Evolutionary conservation across 306 rosid species (phyloP).

Genomic region (Castanea crenata): DNA sequence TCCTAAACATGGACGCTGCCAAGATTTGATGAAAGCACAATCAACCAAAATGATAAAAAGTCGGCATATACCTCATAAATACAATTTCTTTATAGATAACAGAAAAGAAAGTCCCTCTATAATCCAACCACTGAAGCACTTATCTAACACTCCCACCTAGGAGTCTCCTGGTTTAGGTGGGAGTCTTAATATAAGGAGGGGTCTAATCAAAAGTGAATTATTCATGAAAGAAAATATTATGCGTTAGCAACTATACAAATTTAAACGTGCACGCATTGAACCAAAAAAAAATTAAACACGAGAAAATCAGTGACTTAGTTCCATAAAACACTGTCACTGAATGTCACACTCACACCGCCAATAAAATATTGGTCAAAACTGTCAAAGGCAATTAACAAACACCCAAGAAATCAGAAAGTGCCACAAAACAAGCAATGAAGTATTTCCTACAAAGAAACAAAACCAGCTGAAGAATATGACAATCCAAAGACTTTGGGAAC

Average conservation of each 20-base stretch:
- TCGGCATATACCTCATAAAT: not conserved
- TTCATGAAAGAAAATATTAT: not conserved
- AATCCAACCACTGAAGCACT: slow-evolving; percentile 12
- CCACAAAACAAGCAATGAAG: not conserved
- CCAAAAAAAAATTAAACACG: not conserved
- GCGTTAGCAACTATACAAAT: slow-evolving; percentile 18
- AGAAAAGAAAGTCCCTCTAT: not conserved
- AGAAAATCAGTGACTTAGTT: not conserved
- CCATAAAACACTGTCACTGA: not conserved
- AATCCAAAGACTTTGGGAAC: not conserved
- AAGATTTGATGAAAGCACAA: slow-evolving; percentile 24
- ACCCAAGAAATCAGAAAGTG: not conserved
- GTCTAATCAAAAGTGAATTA: not conserved
- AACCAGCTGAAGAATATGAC: not conserved
- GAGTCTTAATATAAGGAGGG: slow-evolving; percentile 13
- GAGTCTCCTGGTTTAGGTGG: not conserved
- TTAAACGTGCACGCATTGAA: slow-evolving; percentile 32
- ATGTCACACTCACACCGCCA: not conserved
- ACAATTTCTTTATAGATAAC: not conserved
- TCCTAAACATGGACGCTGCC: slow-evolving; percentile 69
- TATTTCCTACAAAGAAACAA: not conserved
- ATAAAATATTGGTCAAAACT: not conserved
- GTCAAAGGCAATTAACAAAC: not conserved
- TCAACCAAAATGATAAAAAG: not conserved
- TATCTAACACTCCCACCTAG: not conserved